Conservation (phyloP, 345 rosid genomes). For the Citropsis articulata region DNA sequence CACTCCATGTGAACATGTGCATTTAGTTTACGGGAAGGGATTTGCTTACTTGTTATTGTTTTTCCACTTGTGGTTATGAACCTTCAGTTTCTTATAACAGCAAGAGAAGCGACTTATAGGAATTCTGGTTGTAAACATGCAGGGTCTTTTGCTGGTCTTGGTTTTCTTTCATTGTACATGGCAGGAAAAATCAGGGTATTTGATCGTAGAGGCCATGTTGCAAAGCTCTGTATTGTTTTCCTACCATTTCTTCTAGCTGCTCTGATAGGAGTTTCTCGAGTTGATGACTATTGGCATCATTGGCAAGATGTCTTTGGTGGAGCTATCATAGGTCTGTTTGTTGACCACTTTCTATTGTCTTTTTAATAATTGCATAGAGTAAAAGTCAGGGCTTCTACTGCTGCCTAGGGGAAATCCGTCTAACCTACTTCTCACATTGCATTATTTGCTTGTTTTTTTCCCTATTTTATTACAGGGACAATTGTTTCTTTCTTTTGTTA, state of each 20-base stretch:
- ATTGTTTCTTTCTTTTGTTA: constrained; percentile 64
- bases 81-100: background rate
- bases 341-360: background rate
- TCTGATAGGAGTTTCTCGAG: constrained; percentile 77
- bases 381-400: background rate
- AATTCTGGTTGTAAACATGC: constrained; percentile 35
- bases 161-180: constrained; percentile 67
- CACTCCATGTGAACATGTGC: background rate
- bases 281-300: constrained; percentile 98
- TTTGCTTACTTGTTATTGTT: background rate
- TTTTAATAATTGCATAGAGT: background rate
- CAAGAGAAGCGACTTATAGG: constrained; percentile 6
- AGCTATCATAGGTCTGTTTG: constrained; percentile 58
- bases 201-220: constrained; percentile 83
- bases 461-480: constrained; percentile 39
- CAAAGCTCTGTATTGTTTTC: constrained; percentile 77
- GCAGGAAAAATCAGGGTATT: constrained; percentile 77
- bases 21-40: background rate
- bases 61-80: background rate
- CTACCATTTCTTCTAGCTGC: constrained; percentile 76
- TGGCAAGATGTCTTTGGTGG: constrained; percentile 98
- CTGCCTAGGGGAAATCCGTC: background rate
- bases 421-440: background rate
- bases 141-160: constrained; percentile 95
- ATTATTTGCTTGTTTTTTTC: constrained; percentile 10